Evolutionary conservation across 129 eudicot genomes (phyloP).

Genomic region (Tagetes patula): DNA sequence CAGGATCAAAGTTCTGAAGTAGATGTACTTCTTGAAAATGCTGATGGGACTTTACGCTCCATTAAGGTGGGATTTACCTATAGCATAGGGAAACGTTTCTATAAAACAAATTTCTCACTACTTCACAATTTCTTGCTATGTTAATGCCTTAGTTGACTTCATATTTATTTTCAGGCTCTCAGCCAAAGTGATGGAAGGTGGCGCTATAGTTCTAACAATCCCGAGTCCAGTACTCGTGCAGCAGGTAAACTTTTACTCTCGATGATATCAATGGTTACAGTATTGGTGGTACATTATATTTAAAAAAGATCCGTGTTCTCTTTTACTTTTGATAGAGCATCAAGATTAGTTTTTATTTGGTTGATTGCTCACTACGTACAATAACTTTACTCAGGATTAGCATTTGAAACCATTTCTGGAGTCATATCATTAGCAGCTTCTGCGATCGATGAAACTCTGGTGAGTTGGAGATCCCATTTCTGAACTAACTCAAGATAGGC

Average conservation of each 20-base stretch:
- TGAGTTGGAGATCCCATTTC: conserved; percentile 23
- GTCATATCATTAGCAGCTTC: conserved; percentile 79
- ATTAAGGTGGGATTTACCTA: conserved; percentile 60
- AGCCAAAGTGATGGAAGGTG: conserved; percentile 97
- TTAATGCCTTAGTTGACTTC: conserved; percentile 27
- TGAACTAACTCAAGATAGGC: too few species aligned
- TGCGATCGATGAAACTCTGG: conserved; percentile 62
- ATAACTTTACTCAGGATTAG: conserved; percentile 60
- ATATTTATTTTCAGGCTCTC: conserved; percentile 52
- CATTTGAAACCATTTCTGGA: conserved; percentile 84
- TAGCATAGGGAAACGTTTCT: neutral
- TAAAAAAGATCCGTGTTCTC: neutral
- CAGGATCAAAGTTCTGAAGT: conserved; percentile 62
- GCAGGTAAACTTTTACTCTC: conserved; percentile 50
- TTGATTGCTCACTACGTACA: conserved; percentile 11
- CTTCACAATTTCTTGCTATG: conserved; percentile 12
- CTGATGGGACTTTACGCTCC: conserved; percentile 67
- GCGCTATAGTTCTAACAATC: conserved; percentile 79
- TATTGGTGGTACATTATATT: neutral
- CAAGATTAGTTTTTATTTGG: neutral
- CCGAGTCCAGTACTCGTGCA: conserved; percentile 83
- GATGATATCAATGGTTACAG: neutral
- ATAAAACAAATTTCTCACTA: neutral
- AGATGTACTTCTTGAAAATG: conserved; percentile 62
- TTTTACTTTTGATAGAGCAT: neutral